Evolutionary conservation across 306 rosid genomes (phyloP), one percentile per base, ranked within the genome.

Genomic region (Rosa persica): DNA sequence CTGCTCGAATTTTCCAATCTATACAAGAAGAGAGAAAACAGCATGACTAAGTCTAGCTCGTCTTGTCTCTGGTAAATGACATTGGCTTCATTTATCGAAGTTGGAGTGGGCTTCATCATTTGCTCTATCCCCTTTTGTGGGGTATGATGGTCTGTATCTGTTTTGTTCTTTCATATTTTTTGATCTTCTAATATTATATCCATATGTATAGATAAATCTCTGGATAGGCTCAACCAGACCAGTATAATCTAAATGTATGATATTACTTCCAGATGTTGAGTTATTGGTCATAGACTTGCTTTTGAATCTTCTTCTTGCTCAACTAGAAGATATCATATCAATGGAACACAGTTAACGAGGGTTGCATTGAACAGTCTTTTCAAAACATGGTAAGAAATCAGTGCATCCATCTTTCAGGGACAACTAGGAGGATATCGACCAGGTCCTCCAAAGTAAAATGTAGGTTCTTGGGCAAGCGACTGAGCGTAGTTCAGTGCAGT

Each of bases 21-120:
- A 93, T 96, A 80, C 99, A 96, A 83, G 91, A 89, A 72, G 99
- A 91, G 88, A 91, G 99, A 79, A 84, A 89, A 79, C 96, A 91
- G 78, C 22, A 61, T 20, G 93, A 90, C 57, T 43, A 81, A 6
- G 19, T 68, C 43, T 81, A 65, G 61, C 49, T 80, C 34, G 20
- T 72, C 3, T 38, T 43, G 22, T 30, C n/a, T 71, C 46, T 3
- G 27, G 13, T 55, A 9, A 9, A 55, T n/a, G 62, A 3, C 27
- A n/a, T 55, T 55, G 62, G 5, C 12, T 8, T 55, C 61, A 20
- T 8, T n/a, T 22, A 3, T 57, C 34, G 4, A 9, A 57, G 34
- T 22, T 10, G 64, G 15, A n/a, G 27, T 22, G 30, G 4, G 13
- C 15, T 9, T 57, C 15, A n/a, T 57, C 13, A 22, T 9, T 57